Evolutionary conservation across 2,329 filamentous ascomycete genomes (phyloP).

Genomic region (Tolypocladium ovalisporum): DNA sequence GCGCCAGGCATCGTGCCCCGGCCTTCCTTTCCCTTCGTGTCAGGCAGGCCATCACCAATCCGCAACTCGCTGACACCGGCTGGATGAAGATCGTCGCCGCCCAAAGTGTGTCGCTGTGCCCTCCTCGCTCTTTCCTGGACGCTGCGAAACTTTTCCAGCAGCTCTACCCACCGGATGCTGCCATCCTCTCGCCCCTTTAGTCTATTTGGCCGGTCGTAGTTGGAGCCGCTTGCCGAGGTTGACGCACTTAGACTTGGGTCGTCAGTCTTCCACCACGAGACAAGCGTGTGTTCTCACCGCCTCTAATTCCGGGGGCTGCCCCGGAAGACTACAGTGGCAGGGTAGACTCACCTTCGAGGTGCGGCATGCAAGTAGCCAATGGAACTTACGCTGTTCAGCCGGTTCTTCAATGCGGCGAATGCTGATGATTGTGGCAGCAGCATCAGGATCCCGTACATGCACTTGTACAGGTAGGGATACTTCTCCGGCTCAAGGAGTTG

Average conservation of each 20-base stretch:
- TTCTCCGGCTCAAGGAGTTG: constrained; percentile 93
- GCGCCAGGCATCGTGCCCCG: constrained; percentile 16
- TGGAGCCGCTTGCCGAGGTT: constrained; percentile 37
- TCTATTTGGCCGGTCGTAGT: constrained; percentile 63
- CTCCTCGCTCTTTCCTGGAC: constrained; percentile 81
- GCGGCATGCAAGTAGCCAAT: constrained; percentile 89
- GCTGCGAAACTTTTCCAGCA: constrained; percentile 86
- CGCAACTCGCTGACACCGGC: constrained; percentile 32
- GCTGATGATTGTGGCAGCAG: constrained; percentile 95
- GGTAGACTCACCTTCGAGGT: constrained; percentile 54
- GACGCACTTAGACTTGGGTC: constrained; percentile 24
- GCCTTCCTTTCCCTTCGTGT: constrained; percentile 29
- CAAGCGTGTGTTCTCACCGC: background rate
- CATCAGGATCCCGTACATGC: constrained; percentile 94
- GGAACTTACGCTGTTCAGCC: constrained; percentile 91
- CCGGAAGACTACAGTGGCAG: background rate
- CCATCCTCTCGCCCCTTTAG: constrained; percentile 75
- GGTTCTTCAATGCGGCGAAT: constrained; percentile 92
- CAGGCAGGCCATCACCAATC: constrained; percentile 27
- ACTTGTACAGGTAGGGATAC: constrained; percentile 93
- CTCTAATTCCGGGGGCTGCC: background rate
- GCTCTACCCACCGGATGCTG: constrained; percentile 80
- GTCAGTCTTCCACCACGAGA: background rate
- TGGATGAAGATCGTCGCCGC: constrained; percentile 35
- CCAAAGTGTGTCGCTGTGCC: constrained; percentile 47